A percentile compares a stretch with the other conserved stretches of the same genome.
Evolutionary conservation across 83 land plant species (phyloP).

Genomic region (Diphasiastrum complanatum): DNA sequence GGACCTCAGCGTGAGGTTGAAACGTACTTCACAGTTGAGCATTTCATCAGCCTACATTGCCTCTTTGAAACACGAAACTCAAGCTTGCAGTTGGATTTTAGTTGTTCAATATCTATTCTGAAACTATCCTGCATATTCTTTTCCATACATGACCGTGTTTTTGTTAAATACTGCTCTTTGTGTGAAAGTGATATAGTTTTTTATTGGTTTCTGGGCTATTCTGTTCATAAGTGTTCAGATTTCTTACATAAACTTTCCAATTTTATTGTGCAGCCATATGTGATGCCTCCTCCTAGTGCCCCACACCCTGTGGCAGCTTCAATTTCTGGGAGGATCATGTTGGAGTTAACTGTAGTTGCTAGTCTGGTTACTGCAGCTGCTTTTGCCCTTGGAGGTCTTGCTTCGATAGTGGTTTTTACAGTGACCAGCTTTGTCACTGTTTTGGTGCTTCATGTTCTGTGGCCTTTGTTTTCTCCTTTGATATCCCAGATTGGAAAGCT

Average conservation of each 20-base stretch:
- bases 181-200: no score
- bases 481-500: slow-evolving; percentile 26
- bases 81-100: not conserved
- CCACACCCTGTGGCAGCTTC: slow-evolving; percentile 83
- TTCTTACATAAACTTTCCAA: not conserved
- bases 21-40: slow-evolving; percentile 41
- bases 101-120: no score
- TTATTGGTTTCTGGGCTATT: no score
- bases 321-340: slow-evolving; percentile 70
- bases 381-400: slow-evolving; percentile 51
- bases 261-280: slow-evolving; percentile 55
- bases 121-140: no score
- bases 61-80: not conserved
- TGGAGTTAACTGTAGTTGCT: slow-evolving; percentile 62
- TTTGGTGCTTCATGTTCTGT: slow-evolving; percentile 34
- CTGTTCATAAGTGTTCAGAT: not conserved
- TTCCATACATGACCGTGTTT: no score
- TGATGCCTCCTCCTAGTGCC: slow-evolving; percentile 42
- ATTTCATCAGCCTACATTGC: not conserved
- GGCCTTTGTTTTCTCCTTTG: slow-evolving; percentile 45
- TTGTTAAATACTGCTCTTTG: no score
- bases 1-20: slow-evolving; percentile 69
- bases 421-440: slow-evolving; percentile 41
- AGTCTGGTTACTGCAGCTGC: slow-evolving; percentile 59
- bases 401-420: slow-evolving; percentile 51